Conservation (phyloP, 75 land plant species). For the Chamaecyparis obtusa region DNA sequence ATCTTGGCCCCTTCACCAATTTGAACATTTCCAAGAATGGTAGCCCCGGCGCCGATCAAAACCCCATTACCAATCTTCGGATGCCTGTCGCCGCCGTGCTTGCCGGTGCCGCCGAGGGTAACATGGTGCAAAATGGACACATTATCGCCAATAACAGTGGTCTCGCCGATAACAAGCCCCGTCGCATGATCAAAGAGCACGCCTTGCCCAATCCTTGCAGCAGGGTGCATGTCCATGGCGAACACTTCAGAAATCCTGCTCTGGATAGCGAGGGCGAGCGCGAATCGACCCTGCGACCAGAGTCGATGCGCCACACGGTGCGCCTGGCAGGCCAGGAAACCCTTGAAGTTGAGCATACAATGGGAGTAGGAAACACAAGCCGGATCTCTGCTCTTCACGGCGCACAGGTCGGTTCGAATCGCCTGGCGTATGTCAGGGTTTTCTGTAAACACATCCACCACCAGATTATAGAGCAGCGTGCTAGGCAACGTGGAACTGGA, state of each 20-base stretch:
- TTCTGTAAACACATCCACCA: constrained; percentile 32
- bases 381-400: constrained; percentile 51
- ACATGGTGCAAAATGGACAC: constrained; percentile 73
- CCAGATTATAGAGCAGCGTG: constrained; percentile 36
- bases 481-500: constrained; percentile 29
- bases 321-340: constrained; percentile 61
- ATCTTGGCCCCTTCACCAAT: constrained; percentile 80
- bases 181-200: constrained; percentile 39
- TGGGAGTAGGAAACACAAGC: constrained; percentile 63
- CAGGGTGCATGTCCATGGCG: constrained; percentile 50
- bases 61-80: constrained; percentile 76
- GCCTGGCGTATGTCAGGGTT: constrained; percentile 35
- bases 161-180: constrained; percentile 39
- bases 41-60: constrained; percentile 73
- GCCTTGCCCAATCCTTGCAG: constrained; percentile 15
- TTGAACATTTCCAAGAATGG: constrained; percentile 53
- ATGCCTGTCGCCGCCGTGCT: constrained; percentile 55
- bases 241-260: constrained; percentile 26
- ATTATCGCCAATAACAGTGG: constrained; percentile 55
- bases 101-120: constrained; percentile 66
- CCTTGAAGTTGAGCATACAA: constrained; percentile 67
- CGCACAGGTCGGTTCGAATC: constrained; percentile 48
- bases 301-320: constrained; percentile 18
- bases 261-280: constrained; percentile 35
- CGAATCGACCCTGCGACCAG: constrained; percentile 14